Evolutionary conservation across 2,329 filamentous ascomycete genomes (phyloP).

Genomic region (Biscogniauxia marginata): DNA sequence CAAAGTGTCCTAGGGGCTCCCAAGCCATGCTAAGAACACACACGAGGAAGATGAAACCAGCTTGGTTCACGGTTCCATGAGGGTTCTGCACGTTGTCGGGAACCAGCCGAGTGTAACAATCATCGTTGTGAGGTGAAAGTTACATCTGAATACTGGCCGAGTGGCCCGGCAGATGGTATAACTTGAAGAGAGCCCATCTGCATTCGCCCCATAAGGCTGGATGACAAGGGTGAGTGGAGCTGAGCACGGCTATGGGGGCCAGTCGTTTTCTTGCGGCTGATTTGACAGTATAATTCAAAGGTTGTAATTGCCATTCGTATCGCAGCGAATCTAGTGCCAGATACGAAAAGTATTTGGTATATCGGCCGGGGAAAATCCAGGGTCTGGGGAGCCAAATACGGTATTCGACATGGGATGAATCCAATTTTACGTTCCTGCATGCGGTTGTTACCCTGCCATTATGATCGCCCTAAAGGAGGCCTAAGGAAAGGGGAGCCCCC

Average conservation of each 20-base stretch:
- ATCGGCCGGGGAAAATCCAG: not conserved
- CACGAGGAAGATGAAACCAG: not conserved
- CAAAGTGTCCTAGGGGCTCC: not conserved
- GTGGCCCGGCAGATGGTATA: constrained; percentile 7
- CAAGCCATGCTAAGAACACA: not conserved
- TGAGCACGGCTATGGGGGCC: constrained; percentile 8
- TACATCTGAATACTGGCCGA: constrained; percentile 11
- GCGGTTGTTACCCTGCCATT: not conserved
- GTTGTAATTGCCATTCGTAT: constrained; percentile 9
- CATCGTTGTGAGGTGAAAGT: constrained; percentile 10
- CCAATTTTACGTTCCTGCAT: not conserved
- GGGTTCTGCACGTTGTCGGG: not conserved
- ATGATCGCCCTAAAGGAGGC: not conserved
- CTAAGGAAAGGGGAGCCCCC: not conserved
- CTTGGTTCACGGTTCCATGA: not conserved
- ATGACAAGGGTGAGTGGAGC: constrained; percentile 12
- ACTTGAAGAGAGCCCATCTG: not conserved
- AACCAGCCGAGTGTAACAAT: not conserved
- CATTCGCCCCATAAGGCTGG: constrained; percentile 22
- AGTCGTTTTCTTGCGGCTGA: constrained; percentile 14
- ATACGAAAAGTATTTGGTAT: not conserved
- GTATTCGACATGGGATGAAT: not conserved
- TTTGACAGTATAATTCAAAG: constrained; percentile 15
- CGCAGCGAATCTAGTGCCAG: constrained; percentile 3
- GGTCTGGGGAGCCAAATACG: not conserved